Percentiles rank a stretch among this genome's conserved stretches.
Evolutionary conservation across 257 asterid genomes (phyloP).

Genomic region (Plantago ovata): DNA sequence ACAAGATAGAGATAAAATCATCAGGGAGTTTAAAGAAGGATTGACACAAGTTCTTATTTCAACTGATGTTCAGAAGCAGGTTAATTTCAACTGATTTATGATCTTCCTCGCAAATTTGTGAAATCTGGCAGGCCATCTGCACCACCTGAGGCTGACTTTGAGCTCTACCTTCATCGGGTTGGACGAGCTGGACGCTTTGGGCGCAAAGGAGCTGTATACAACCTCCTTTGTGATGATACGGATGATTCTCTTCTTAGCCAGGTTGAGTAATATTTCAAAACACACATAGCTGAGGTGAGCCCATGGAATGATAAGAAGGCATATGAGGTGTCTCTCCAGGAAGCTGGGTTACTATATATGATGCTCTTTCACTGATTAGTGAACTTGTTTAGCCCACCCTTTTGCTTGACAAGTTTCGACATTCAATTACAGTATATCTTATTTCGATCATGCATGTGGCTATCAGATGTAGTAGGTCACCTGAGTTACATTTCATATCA

Average conservation of each 20-base stretch:
- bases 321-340: slow-evolving; percentile 50
- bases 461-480: too few species aligned
- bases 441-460: too few species aligned
- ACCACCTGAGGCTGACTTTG: slow-evolving; percentile 78
- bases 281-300: slow-evolving; percentile 43
- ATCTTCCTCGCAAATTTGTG: slow-evolving; percentile 53
- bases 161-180: slow-evolving; percentile 87
- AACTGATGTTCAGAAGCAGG: slow-evolving; percentile 88
- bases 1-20: slow-evolving; percentile 68
- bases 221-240: slow-evolving; percentile 32
- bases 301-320: slow-evolving; percentile 45
- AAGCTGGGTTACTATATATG: slow-evolving; percentile 62
- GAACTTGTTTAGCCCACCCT: too few species aligned
- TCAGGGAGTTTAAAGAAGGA: slow-evolving; percentile 82
- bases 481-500: too few species aligned
- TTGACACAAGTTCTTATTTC: slow-evolving; percentile 84
- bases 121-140: slow-evolving; percentile 17
- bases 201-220: slow-evolving; percentile 50
- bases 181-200: slow-evolving; percentile 99
- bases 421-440: too few species aligned
- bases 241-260: slow-evolving; percentile 40
- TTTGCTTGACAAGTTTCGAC: too few species aligned
- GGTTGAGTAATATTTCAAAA: slow-evolving; percentile 56
- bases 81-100: slow-evolving; percentile 83
- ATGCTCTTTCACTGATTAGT: too few species aligned